Percentiles rank a stretch among this genome's conserved stretches.
phyloP scores from a whole-genome alignment of 2,329 filamentous ascomycete species.

The Sclerotinia spermophila region DNA sequence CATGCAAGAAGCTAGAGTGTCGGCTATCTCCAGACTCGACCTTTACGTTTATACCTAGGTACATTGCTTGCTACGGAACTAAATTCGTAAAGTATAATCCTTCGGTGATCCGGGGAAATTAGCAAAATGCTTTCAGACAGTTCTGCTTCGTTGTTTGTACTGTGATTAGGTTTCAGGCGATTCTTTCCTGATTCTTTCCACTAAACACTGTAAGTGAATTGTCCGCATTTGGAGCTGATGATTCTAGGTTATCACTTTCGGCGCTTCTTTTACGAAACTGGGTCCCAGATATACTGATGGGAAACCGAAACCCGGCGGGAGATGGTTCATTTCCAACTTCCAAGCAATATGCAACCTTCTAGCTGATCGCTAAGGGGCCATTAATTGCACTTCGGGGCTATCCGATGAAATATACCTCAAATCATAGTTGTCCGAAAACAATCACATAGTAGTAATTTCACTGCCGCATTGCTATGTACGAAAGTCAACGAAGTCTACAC shows the following conservation, averaged over 20 bases:
- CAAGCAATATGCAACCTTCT: background rate
- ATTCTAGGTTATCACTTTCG: background rate
- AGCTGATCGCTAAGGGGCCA: background rate
- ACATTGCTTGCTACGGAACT: background rate
- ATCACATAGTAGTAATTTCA: background rate
- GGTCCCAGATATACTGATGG: background rate
- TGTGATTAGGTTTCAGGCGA: background rate
- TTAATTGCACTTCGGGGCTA: background rate
- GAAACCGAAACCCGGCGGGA: background rate
- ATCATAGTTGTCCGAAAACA: background rate
- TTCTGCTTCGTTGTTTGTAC: background rate
- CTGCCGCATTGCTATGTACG: background rate
- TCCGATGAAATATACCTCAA: background rate
- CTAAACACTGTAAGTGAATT: background rate
- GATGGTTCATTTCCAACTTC: slow-evolving; percentile 1
- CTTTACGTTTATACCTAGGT: background rate
- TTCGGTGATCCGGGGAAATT: background rate
- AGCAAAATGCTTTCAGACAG: background rate
- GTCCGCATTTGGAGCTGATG: background rate
- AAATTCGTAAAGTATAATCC: background rate
- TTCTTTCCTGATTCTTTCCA: background rate
- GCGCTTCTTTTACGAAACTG: background rate
- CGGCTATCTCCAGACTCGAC: background rate
- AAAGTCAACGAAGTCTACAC: background rate
- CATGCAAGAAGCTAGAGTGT: background rate